Percentiles rank a stretch among this genome's conserved stretches.
Conservation (phyloP, 495 filamentous ascomycete species). For the Mytilinidion resinicola region DNA sequence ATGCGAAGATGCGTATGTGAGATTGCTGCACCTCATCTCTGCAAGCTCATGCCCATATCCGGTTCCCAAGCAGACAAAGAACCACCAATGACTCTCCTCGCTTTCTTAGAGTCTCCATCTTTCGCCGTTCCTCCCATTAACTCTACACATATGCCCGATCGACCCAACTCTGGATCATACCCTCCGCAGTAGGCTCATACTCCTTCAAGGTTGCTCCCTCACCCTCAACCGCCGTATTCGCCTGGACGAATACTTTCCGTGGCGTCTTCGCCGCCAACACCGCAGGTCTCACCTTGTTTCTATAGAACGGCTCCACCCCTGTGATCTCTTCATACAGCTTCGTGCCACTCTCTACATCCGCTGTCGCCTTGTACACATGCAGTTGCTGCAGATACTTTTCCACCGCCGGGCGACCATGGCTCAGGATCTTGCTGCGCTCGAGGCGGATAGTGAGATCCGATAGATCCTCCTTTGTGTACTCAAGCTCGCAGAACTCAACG, state of each 20-base stretch:
- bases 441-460: conserved; percentile 73
- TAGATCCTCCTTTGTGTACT: conserved; percentile 66
- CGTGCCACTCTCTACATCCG: conserved; percentile 67
- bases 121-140: not conserved
- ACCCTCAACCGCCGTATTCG: conserved; percentile 71
- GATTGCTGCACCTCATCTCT: too few relatives aligned
- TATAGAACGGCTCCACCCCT: conserved; percentile 73
- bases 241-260: conserved; percentile 93
- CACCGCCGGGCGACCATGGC: conserved; percentile 58
- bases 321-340: conserved; percentile 80
- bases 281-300: conserved; percentile 63
- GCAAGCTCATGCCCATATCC: too few relatives aligned
- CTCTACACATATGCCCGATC: conserved; percentile 55
- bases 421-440: conserved; percentile 76
- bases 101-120: not conserved
- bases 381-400: conserved; percentile 86
- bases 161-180: conserved; percentile 84
- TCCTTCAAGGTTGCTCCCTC: conserved; percentile 75
- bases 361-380: conserved; percentile 87
- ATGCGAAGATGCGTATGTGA: too few relatives aligned
- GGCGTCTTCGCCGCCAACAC: conserved; percentile 85
- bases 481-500: conserved; percentile 72
- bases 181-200: conserved; percentile 80
- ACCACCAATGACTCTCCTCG: too few relatives aligned
- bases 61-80: too few relatives aligned